Percentiles rank a stretch among this genome's conserved stretches.
Conservation (phyloP, 768 basidiomycete genomes). For the Podaxis sp. region DNA sequence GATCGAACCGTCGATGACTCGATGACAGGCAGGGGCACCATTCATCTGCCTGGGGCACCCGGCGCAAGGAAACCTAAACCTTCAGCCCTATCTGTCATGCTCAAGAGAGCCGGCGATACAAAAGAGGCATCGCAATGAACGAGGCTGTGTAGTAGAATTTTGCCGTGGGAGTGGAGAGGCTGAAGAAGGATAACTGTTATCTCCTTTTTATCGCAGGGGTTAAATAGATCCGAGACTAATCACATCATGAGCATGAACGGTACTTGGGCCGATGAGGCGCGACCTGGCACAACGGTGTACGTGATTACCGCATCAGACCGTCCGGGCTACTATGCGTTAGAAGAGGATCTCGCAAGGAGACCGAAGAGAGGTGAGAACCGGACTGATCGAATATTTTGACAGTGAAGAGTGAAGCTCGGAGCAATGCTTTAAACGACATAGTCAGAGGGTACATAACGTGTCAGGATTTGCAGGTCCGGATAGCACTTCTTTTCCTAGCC, state of each 20-base stretch:
- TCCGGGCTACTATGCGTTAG: background rate
- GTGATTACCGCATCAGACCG: background rate
- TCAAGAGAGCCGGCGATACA: background rate
- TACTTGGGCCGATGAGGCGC: background rate
- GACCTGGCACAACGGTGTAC: background rate
- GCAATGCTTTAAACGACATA: background rate
- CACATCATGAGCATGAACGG: background rate
- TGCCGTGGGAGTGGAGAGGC: background rate
- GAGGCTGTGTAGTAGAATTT: background rate
- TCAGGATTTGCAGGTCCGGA: background rate
- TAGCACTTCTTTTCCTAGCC: background rate
- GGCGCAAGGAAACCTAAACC: too few relatives aligned
- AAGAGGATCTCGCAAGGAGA: background rate
- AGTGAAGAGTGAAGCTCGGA: background rate
- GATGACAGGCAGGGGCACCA: too few relatives aligned
- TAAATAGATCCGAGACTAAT: too few relatives aligned
- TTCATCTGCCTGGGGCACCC: too few relatives aligned
- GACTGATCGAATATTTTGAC: background rate
- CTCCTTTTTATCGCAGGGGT: background rate
- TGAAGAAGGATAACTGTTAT: background rate
- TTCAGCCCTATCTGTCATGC: background rate
- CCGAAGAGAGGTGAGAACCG: background rate
- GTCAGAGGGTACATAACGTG: background rate
- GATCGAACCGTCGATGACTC: too few relatives aligned
- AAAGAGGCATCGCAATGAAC: background rate